Base-by-base conservation (phyloP, 805 yeast genomes). In the Vanderwaltozyma tropicalis region DNA sequence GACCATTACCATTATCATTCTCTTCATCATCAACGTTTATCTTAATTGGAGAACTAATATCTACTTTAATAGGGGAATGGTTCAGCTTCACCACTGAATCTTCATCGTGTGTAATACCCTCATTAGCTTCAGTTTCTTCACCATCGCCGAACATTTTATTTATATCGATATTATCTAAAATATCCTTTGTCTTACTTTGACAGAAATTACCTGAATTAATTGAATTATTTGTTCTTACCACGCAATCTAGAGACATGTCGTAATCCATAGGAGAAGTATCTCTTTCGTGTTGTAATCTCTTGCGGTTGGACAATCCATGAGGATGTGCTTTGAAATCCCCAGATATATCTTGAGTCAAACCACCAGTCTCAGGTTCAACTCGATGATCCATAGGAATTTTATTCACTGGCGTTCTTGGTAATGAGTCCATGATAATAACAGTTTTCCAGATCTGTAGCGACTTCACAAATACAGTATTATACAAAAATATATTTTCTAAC, bases 81-180 rank as follows among this genome's bases (percentile, higher is more conserved):
- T 46, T 47, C 35, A 50, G 27, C 13, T 25, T 31, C 16, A 42
- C 18, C 11, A 35, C 34, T 18, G 25, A 14, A 20, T 34, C 38
- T 13, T 34, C 33, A 13, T 18, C 29, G 12, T 18, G n/a, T n/a
- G n/a, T n/a, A n/a, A n/a, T 19, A 14, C 19, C 16, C 7, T 15
- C 18, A 16, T 14, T 32, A 7, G 34, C 28, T 12, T 28, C 20
- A 14, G 31, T 25, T 7, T 28, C 33, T n/a, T 21, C 34, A 10
- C 18, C 20, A 15, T 35, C 28, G 12, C 41, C 26, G 32, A 49
- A 49, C 47, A 46, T 42, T 17, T 41, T 46, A 32, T 52, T 48
- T 13, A 49, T 43, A 32, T 52, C 53, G 15, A 49, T 35, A 28
- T 44, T 41, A 34, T 49, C 52, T 18, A 52, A 32, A 9, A 43